Conservation (phyloP, 164 flowering plant genomes). For the Cinnamomum chago region DNA sequence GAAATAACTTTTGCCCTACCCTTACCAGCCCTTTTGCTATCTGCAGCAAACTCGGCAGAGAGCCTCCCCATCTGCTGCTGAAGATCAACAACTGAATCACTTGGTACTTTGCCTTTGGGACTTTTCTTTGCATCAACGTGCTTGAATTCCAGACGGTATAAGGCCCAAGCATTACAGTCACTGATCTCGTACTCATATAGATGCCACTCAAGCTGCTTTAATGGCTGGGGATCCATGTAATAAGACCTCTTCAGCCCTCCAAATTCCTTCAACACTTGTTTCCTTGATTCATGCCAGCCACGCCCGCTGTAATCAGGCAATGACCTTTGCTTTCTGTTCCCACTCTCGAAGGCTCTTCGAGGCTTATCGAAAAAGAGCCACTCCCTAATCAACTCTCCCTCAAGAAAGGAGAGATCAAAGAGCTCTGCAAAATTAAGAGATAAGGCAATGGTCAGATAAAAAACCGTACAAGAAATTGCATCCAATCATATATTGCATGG, state of each 20-base stretch:
- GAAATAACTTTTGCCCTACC: slow-evolving; percentile 41
- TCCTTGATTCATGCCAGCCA: slow-evolving; percentile 99
- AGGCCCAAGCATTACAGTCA: slow-evolving; percentile 76
- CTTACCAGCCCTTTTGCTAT: slow-evolving; percentile 54
- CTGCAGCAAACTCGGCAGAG: slow-evolving; percentile 67
- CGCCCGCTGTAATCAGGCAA: slow-evolving; percentile 95
- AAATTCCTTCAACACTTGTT: slow-evolving; percentile 86
- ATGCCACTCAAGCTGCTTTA: slow-evolving; percentile 77
- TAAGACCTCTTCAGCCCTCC: slow-evolving; percentile 92
- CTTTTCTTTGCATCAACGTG: slow-evolving; percentile 75
- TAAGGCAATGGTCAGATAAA: slow-evolving; percentile 7
- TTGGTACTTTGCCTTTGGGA: slow-evolving; percentile 52
- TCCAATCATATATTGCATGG: background rate
- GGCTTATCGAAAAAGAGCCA: slow-evolving; percentile 99
- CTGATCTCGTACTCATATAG: slow-evolving; percentile 93
- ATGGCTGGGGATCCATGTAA: slow-evolving; percentile 98
- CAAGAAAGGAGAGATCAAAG: slow-evolving; percentile 77
- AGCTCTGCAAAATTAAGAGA: slow-evolving; percentile 53
- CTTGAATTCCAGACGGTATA: slow-evolving; percentile 85
- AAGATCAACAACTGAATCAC: slow-evolving; percentile 79
- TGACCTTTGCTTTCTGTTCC: slow-evolving; percentile 92
- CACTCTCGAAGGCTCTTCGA: slow-evolving; percentile 95
- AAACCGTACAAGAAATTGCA: background rate
- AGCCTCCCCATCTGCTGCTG: slow-evolving; percentile 95
- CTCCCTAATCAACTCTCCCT: slow-evolving; percentile 88